Base-by-base conservation (phyloP, 768 basidiomycete species). In the Tricholoma matsutake region DNA sequence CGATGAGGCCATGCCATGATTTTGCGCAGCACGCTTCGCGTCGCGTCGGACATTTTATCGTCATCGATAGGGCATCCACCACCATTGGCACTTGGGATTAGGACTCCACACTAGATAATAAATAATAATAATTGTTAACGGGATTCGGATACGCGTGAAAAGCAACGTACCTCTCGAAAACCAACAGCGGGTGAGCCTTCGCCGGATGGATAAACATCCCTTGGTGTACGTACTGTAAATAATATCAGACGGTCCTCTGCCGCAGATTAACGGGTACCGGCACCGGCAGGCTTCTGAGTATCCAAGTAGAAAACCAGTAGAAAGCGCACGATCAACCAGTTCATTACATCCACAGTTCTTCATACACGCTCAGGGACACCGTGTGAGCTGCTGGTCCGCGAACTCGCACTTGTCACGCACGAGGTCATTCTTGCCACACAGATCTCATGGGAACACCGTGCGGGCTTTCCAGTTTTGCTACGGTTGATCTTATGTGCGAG, bases 11-110 rank as follows among this genome's bases (percentile, higher is more conserved):
- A 56, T 65, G 93, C 92, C 96, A 98, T 98, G 14, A 97, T 96
- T 86, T 98, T 96, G 75, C 98, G 97, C 49, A 99, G 84, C 8
- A 98, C 96, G 71, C 96, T 98, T 52, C 97, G 88, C 45, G 97
- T 98, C 4, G 92, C 86, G 62, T 98, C 90, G 35, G 96, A 95
- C 97, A 99, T 99, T 75, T 99, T 99, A 78, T 99, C 97, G 67
- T 98, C 96, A 67, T 98, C 96, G 65, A 98, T 98, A 71, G 96
- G 98, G 72, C 95, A 98, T 4, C 97, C 94, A 72, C 96, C 96
- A 1, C 96, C 96, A 65, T 98, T n/a, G n/a, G n/a, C 96, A 71
- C 91, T 93, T 61, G 98, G 76, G 1, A 97, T 96, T 10, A 98
- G 85, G 0, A 96, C 96, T 62, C 96, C 96, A 78, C 96, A 78